These are phyloP conservation scores for Fusarium sp. DNA, from an alignment of 2,329 filamentous ascomycete genomes.

Conservation along the genomic window DNA sequence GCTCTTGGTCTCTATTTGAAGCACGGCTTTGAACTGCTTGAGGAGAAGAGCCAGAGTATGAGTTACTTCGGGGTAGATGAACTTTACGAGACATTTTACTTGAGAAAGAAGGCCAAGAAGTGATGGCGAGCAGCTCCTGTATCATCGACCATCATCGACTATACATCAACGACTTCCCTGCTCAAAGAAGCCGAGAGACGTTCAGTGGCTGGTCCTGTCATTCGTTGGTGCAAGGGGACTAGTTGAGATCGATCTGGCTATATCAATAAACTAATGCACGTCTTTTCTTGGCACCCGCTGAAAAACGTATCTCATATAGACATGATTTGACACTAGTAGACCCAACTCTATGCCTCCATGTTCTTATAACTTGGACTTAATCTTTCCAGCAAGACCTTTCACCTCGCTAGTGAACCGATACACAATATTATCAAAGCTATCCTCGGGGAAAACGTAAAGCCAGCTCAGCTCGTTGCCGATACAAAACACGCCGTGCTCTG, in stretches of 20 bases:
- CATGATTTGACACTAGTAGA: background rate
- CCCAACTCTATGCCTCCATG: too few species aligned
- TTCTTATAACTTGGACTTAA: constrained; percentile 11
- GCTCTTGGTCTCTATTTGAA: constrained; percentile 31
- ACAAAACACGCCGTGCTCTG: constrained; percentile 41
- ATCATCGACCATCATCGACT: background rate
- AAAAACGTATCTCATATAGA: background rate
- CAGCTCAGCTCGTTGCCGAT: constrained; percentile 26
- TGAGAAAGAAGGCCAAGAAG: background rate
- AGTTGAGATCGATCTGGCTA: background rate
- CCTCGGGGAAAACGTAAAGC: constrained; percentile 42
- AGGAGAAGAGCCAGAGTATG: constrained; percentile 12
- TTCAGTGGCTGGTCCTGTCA: too few species aligned
- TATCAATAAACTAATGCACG: background rate
- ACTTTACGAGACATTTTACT: constrained; percentile 26
- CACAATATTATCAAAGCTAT: constrained; percentile 36
- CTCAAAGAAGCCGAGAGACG: background rate
- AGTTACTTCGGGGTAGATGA: constrained; percentile 1
- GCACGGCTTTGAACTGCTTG: constrained; percentile 28
- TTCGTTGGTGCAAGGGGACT: background rate
- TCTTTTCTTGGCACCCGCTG: background rate
- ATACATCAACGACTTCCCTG: background rate
- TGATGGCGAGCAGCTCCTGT: background rate
- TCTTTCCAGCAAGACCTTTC: background rate
- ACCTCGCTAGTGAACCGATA: constrained; percentile 37